phyloP scores from a whole-genome alignment of 306 rosid species.

The Vicia sativa region DNA sequence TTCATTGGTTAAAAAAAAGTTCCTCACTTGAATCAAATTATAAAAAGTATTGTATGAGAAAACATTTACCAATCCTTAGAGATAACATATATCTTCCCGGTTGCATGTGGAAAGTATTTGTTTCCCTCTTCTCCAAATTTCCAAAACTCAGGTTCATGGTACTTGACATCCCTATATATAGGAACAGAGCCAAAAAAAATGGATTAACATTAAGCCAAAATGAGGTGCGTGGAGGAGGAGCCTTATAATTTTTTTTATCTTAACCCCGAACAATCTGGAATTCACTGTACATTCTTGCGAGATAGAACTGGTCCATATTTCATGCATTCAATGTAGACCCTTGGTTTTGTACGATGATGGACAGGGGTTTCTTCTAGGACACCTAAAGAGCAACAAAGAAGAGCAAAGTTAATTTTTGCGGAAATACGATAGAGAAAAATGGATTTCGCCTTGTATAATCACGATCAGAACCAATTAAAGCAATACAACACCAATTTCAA shows the following conservation, averaged over 20 bases:
- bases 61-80: slow-evolving; percentile 69
- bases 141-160: slow-evolving; percentile 99
- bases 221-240: slow-evolving; percentile 6
- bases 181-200: slow-evolving; percentile 10
- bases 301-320: slow-evolving; percentile 1
- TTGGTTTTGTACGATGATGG: too few species aligned
- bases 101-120: slow-evolving; percentile 94
- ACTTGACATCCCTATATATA: slow-evolving; percentile 75
- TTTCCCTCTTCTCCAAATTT: slow-evolving; percentile 98
- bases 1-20: too few species aligned
- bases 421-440: too few species aligned
- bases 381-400: too few species aligned
- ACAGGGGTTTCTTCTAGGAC: too few species aligned
- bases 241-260: too few species aligned
- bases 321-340: too few species aligned
- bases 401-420: too few species aligned
- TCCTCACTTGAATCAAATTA: slow-evolving; percentile 27
- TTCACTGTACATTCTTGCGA: slow-evolving; percentile 53
- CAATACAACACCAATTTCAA: too few species aligned
- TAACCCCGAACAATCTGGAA: too few species aligned
- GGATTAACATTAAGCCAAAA: slow-evolving; percentile 12
- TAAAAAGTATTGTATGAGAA: slow-evolving; percentile 25
- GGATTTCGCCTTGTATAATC: too few species aligned
- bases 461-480: too few species aligned
- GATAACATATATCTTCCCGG: slow-evolving; percentile 95